phyloP scores from a whole-genome alignment of 1,284 basidiomycete genomes.

The Cryptococcus depauperatus region DNA sequence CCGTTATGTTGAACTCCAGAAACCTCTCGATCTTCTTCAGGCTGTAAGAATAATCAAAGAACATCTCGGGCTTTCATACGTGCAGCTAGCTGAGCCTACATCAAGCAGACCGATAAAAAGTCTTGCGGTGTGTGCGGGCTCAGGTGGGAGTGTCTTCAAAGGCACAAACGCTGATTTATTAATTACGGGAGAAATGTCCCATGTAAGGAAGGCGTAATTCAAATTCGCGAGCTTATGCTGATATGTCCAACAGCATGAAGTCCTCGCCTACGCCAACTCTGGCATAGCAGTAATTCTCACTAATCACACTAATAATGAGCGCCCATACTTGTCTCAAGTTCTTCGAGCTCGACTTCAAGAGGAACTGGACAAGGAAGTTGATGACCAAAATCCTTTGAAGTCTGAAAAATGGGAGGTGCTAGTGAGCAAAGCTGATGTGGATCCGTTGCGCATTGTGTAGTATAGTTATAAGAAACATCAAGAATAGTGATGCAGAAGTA shows the following conservation, averaged over 20 bases:
- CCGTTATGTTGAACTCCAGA: constrained; percentile 54
- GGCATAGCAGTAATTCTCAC: constrained; percentile 72
- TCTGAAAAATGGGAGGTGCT: constrained; percentile 32
- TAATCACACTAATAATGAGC: constrained; percentile 81
- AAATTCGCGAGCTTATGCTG: constrained; percentile 2
- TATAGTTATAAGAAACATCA: not conserved
- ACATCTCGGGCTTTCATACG: constrained; percentile 58
- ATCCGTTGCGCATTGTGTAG: constrained; percentile 33
- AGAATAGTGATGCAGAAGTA: constrained; percentile 2
- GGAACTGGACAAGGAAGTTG: constrained; percentile 50
- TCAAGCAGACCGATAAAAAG: constrained; percentile 23
- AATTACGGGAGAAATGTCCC: constrained; percentile 85
- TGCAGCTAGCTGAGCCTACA: constrained; percentile 61
- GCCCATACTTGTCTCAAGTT: constrained; percentile 63
- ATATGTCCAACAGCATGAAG: constrained; percentile 58
- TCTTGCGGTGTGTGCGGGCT: constrained; percentile 67
- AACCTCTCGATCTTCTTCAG: constrained; percentile 46
- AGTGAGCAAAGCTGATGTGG: constrained; percentile 34
- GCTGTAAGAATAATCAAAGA: constrained; percentile 61
- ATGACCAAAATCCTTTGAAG: constrained; percentile 45
- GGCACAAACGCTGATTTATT: constrained; percentile 69
- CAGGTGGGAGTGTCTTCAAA: constrained; percentile 56
- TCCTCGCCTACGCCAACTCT: constrained; percentile 63
- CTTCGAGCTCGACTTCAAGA: constrained; percentile 56
- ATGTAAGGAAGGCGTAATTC: constrained; percentile 51